A percentile compares a stretch with the other conserved stretches of the same genome.
phyloP scores from a whole-genome alignment of 306 rosid genomes.

The Sindora glabra region DNA sequence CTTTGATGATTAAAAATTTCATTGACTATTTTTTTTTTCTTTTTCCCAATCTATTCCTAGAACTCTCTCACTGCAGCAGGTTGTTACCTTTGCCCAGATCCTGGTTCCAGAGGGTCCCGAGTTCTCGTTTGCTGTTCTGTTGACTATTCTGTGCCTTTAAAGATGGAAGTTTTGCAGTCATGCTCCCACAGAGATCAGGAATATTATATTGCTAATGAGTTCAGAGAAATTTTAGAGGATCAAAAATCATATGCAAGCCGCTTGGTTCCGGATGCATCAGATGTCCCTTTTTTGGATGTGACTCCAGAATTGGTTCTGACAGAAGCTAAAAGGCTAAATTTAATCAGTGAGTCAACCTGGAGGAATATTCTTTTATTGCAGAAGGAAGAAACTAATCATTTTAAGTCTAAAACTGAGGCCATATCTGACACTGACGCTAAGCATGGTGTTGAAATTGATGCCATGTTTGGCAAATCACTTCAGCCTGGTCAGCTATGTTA shows the following conservation, averaged over 20 bases:
- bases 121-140: constrained; percentile 66
- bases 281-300: constrained; percentile 63
- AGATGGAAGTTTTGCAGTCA: constrained; percentile 28
- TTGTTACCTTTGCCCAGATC: constrained; percentile 90
- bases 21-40: not conserved
- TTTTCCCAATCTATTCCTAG: constrained; percentile 29
- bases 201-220: constrained; percentile 22
- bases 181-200: constrained; percentile 20
- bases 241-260: constrained; percentile 38
- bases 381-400: constrained; percentile 57
- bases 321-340: constrained; percentile 58
- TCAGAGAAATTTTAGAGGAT: constrained; percentile 38
- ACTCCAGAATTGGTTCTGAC: constrained; percentile 45
- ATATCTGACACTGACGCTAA: constrained; percentile 25
- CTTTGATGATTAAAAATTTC: not conserved
- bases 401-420: constrained; percentile 44
- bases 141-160: constrained; percentile 51
- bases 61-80: constrained; percentile 82
- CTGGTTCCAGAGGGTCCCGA: constrained; percentile 74
- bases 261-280: constrained; percentile 40
- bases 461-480: constrained; percentile 33
- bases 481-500: constrained; percentile 40
- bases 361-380: constrained; percentile 41
- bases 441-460: constrained; percentile 24
- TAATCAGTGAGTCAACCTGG: constrained; percentile 57